Base-by-base conservation (phyloP, 2,329 filamentous ascomycete genomes). In the Pseudopithomyces chartarum region DNA sequence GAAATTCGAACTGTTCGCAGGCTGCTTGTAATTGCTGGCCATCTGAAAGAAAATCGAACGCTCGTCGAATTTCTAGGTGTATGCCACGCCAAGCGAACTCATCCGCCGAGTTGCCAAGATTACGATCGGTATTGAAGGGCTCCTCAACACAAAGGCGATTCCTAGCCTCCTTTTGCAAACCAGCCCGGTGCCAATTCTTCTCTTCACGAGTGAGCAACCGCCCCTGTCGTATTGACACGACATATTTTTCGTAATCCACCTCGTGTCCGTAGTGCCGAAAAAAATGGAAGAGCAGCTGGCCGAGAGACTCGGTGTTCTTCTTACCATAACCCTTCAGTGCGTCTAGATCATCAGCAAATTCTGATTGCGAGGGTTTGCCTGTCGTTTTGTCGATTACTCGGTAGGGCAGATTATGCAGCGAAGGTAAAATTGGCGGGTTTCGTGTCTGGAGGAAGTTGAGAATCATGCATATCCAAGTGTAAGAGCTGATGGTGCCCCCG, bases 381-480 rank as follows among this genome's bases (percentile, higher is more conserved):
- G 90, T 86, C 36, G 85, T 78, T 19, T 84, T 82, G 10, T 84
- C 78, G 52, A 85, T 79, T 65, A 86, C 86, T 62, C 87, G 81
- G 64, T 88, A 84, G 4, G 85, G 82, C 20, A 86, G 83, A 69
- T 92, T 88, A 73, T 98, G 95, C 33, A 99, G 82, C 15, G 90
- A 87, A 3, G 95, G 95, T 20, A 99, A 78, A 53, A 99, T 86
- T 0, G 94, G 90, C 15, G 92, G 90, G 57, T 89, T 84, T 67
- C 92, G 87, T 50, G 92, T 90, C 77, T 99, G 95, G 23, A 99
- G 84, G 71, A 98, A 99, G 65, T 92, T 96, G 73, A 99, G 90
- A 64, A 98, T 96, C 83, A 99, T 87, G 77, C 95, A 99, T 73
- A 98, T 98, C 95, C 95, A 99, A 20, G 95, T 97, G 73, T 99